Evolutionary conservation across 176 grass and related monocot genomes (phyloP).

Genomic region (Eremochloa ophiuroides): DNA sequence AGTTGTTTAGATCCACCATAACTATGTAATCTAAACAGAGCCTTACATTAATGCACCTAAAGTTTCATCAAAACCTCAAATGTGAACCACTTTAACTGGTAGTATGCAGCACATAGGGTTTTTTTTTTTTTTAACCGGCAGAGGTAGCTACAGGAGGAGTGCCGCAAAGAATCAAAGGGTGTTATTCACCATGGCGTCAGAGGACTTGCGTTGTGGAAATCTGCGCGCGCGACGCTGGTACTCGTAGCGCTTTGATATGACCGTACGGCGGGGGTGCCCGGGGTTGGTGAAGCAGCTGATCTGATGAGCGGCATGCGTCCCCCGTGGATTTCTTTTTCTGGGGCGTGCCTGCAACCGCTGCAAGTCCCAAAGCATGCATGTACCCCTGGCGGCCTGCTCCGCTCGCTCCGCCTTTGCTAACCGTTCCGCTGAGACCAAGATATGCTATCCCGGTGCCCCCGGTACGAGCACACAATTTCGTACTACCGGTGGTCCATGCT

Average conservation of each 20-base stretch:
- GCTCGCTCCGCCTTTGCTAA: neutral
- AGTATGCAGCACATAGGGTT: too few relatives aligned
- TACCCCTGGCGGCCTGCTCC: neutral
- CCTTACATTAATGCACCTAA: too few relatives aligned
- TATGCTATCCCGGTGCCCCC: neutral
- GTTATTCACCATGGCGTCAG: too few relatives aligned
- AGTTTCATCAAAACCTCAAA: too few relatives aligned
- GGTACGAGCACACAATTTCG: neutral
- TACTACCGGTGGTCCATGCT: neutral
- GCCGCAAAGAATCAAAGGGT: too few relatives aligned
- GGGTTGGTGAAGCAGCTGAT: neutral
- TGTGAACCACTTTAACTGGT: too few relatives aligned
- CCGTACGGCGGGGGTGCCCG: slow-evolving; percentile 23
- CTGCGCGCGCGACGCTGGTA: neutral
- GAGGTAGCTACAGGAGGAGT: too few relatives aligned
- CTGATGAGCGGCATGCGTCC: neutral
- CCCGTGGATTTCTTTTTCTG: slow-evolving; percentile 32
- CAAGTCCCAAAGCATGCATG: slow-evolving; percentile 14
- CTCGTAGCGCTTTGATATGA: neutral
- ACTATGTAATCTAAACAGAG: too few relatives aligned
- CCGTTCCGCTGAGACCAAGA: slow-evolving; percentile 12
- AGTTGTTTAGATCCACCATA: too few relatives aligned
- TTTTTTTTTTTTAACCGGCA: too few relatives aligned
- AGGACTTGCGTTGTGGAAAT: neutral
- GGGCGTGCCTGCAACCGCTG: slow-evolving; percentile 17